Conservation (phyloP, 2,329 filamentous ascomycete species). For the Thelonectria olida region DNA sequence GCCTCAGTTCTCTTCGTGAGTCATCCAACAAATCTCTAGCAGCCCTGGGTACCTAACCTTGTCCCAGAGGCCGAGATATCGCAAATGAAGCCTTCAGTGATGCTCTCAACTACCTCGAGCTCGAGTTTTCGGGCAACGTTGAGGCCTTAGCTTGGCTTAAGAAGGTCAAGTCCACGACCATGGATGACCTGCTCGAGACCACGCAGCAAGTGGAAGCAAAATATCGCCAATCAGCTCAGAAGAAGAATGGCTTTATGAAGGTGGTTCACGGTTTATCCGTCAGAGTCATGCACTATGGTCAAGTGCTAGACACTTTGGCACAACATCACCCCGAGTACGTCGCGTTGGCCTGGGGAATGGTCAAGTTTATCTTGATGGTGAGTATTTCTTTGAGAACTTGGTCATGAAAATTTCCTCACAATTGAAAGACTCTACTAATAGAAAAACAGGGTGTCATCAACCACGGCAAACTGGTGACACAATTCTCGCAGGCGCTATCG, state of each 20-base stretch:
- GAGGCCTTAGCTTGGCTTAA: neutral
- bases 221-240: neutral
- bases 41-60: neutral
- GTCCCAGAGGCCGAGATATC: neutral
- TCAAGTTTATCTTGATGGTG: slow-evolving; percentile 1
- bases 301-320: neutral
- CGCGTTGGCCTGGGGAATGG: neutral
- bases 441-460: slow-evolving; percentile 7
- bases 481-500: neutral
- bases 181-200: neutral
- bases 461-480: slow-evolving; percentile 1
- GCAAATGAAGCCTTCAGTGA: neutral
- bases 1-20: too few species aligned
- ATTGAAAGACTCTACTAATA: neutral
- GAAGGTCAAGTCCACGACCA: neutral
- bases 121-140: neutral
- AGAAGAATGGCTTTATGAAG: neutral
- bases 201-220: neutral
- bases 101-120: neutral
- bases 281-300: neutral
- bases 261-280: neutral
- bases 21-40: too few species aligned
- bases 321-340: slow-evolving; percentile 6
- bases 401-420: neutral
- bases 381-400: neutral